Percentiles rank a stretch among this genome's conserved stretches.
Evolutionary conservation across 2,329 filamentous ascomycete species (phyloP).

Genomic region (Fusarium sulawesiense): DNA sequence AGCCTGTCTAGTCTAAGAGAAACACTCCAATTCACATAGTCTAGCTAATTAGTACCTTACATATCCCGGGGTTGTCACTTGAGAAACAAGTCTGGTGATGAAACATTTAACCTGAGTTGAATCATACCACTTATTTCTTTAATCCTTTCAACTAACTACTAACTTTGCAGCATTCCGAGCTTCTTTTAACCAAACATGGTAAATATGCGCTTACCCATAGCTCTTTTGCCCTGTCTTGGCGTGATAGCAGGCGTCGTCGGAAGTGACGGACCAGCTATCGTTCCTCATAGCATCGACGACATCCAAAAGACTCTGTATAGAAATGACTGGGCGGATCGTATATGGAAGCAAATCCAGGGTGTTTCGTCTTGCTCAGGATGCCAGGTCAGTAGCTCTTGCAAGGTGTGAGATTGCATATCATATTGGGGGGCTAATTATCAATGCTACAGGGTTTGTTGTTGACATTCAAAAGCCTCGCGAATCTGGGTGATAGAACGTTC

Average conservation of each 20-base stretch:
- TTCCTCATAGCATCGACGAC: conserved; percentile 4
- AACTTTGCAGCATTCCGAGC: neutral
- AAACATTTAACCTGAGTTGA: neutral
- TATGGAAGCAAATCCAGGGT: conserved; percentile 31
- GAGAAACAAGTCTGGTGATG: conserved; percentile 21
- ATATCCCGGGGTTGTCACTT: conserved; percentile 18
- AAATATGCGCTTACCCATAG: conserved; percentile 21
- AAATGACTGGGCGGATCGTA: conserved; percentile 29
- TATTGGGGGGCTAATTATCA: conserved; percentile 2
- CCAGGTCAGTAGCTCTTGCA: conserved; percentile 21
- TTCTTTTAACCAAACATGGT: neutral
- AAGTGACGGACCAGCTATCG: conserved; percentile 6
- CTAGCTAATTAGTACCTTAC: neutral
- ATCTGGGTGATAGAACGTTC: conserved; percentile 57
- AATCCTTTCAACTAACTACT: neutral
- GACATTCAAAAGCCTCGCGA: conserved; percentile 57
- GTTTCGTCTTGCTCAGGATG: conserved; percentile 42
- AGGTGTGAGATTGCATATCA: neutral
- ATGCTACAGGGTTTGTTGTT: conserved; percentile 48
- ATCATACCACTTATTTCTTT: neutral
- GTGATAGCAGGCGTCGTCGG: conserved; percentile 18
- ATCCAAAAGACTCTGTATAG: conserved; percentile 25
- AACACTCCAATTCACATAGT: neutral
- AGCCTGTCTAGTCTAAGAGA: conserved; percentile 9
- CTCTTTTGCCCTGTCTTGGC: conserved; percentile 22